Evolutionary conservation across 2,329 filamentous ascomycete genomes (phyloP).

Genomic region (Talaromyces sp.): DNA sequence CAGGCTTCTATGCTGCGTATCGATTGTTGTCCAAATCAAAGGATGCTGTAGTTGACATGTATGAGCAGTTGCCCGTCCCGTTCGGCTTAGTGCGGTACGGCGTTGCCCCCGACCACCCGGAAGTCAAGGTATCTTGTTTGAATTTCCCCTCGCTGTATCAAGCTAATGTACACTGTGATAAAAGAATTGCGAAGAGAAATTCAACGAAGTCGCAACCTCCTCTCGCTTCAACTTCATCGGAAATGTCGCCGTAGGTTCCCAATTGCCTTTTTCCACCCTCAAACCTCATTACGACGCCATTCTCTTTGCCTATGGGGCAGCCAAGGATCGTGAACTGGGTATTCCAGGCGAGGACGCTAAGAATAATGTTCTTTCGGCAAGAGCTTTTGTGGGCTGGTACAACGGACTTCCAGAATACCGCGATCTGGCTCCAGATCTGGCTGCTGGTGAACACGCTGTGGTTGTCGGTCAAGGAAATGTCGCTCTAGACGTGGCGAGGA

Average conservation of each 20-base stretch:
- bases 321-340: slow-evolving; percentile 71
- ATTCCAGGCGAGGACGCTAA: slow-evolving; percentile 70
- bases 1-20: slow-evolving; percentile 92
- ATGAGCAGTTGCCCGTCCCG: slow-evolving; percentile 86
- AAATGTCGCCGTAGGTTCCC: slow-evolving; percentile 73
- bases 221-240: slow-evolving; percentile 86
- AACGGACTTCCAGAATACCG: slow-evolving; percentile 87
- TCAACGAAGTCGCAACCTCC: slow-evolving; percentile 79
- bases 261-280: slow-evolving; percentile 64
- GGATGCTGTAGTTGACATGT: slow-evolving; percentile 83
- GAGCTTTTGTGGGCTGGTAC: slow-evolving; percentile 97
- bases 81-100: slow-evolving; percentile 91
- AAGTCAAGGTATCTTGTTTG: slow-evolving; percentile 80
- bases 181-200: slow-evolving; percentile 92
- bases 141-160: background rate
- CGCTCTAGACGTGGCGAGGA: slow-evolving; percentile 85
- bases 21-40: slow-evolving; percentile 73
- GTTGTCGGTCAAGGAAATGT: slow-evolving; percentile 96
- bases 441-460: slow-evolving; percentile 73
- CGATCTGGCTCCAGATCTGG: slow-evolving; percentile 67
- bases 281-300: slow-evolving; percentile 86
- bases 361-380: slow-evolving; percentile 75
- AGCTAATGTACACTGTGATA: background rate
- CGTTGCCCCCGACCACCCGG: slow-evolving; percentile 96
- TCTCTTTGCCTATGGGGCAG: slow-evolving; percentile 87